Conservation (phyloP, 1,284 basidiomycete genomes). For the Irpex rosettiformis region DNA sequence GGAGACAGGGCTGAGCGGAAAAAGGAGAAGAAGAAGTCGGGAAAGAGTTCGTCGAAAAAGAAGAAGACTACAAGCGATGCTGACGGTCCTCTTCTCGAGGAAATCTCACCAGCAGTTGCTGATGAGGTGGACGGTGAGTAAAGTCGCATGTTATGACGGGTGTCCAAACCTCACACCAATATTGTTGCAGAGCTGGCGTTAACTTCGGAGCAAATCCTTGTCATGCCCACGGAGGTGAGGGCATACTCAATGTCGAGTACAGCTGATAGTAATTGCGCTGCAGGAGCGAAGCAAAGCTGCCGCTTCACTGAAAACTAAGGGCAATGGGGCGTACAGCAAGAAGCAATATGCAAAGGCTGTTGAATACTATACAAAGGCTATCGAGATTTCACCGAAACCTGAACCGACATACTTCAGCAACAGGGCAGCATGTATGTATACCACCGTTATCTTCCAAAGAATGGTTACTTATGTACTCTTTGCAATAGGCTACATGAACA, state of each 20-base stretch:
- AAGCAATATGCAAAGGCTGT: conserved; percentile 79
- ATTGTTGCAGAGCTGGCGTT: conserved; percentile 28
- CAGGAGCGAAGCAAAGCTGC: conserved; percentile 79
- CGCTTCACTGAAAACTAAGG: conserved; percentile 80
- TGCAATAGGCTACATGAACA: conserved; percentile 82
- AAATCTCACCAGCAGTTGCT: conserved; percentile 42
- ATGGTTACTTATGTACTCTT: not conserved
- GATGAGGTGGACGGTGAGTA: conserved; percentile 36
- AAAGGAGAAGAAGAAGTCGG: conserved; percentile 52
- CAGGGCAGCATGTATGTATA: conserved; percentile 84
- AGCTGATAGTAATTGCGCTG: conserved; percentile 2
- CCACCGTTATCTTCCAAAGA: not conserved
- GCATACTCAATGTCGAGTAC: conserved; percentile 1
- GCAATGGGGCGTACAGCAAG: conserved; percentile 86
- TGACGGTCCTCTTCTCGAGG: conserved; percentile 77
- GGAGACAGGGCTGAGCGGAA: conserved; percentile 48
- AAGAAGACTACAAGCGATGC: conserved; percentile 51
- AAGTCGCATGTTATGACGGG: not conserved
- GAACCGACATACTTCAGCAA: conserved; percentile 98
- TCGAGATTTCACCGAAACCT: conserved; percentile 78
- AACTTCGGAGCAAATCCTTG: conserved; percentile 52
- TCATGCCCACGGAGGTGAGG: conserved; percentile 54
- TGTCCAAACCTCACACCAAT: not conserved
- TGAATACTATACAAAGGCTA: conserved; percentile 89
- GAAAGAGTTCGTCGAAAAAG: conserved; percentile 50